Percentiles rank a stretch among this genome's conserved stretches.
Evolutionary conservation across 306 rosid genomes (phyloP).

Genomic region (Rosa lucieae): DNA sequence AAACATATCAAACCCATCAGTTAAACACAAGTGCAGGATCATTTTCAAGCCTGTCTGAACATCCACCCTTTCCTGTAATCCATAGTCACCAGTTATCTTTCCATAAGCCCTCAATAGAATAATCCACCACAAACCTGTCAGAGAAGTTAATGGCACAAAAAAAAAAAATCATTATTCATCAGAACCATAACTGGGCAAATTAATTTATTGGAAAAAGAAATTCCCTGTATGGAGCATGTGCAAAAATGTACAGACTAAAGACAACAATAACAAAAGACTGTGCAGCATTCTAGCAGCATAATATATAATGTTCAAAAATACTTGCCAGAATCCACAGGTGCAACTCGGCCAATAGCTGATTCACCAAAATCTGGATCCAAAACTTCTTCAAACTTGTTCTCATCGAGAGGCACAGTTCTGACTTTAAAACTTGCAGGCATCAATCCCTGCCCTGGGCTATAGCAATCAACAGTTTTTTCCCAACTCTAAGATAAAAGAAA

Average conservation of each 20-base stretch:
- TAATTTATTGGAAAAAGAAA: constrained; percentile 1
- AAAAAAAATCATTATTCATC: constrained; percentile 7
- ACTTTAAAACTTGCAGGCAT: constrained; percentile 99
- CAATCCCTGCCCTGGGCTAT: constrained; percentile 97
- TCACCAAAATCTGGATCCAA: constrained; percentile 98
- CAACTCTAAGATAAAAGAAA: constrained; percentile 63
- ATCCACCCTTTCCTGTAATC: constrained; percentile 86
- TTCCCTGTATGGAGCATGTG: neutral
- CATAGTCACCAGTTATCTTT: constrained; percentile 77
- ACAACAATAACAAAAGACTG: neutral
- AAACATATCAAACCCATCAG: constrained; percentile 94
- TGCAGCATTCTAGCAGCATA: constrained; percentile 1
- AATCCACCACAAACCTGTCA: constrained; percentile 96
- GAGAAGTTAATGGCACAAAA: constrained; percentile 15
- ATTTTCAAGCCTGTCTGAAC: constrained; percentile 89
- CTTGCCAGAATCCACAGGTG: constrained; percentile 96
- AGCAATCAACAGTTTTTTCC: constrained; percentile 98
- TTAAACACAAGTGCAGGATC: constrained; percentile 85
- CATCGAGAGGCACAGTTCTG: constrained; percentile 50
- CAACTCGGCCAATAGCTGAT: constrained; percentile 99
- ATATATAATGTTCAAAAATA: constrained; percentile 8
- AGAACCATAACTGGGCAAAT: neutral
- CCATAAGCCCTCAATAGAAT: constrained; percentile 85
- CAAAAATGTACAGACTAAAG: neutral
- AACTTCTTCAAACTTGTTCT: constrained; percentile 61